Percentiles rank a stretch among this genome's conserved stretches.
phyloP scores from a whole-genome alignment of 306 rosid species.

The Dalbergia oliveri region DNA sequence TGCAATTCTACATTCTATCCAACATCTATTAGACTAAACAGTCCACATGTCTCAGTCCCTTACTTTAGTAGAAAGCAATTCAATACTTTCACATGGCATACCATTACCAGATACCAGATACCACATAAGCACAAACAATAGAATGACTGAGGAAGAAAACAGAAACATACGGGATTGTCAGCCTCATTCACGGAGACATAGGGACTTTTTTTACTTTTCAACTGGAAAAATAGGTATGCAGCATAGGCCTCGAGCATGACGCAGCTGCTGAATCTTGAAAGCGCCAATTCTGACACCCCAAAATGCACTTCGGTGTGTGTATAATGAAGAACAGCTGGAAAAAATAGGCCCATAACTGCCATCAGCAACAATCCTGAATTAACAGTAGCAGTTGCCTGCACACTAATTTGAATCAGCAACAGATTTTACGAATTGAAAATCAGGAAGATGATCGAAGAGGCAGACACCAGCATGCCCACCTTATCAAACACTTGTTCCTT shows the following conservation, averaged over 20 bases:
- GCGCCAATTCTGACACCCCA: slow-evolving; percentile 45
- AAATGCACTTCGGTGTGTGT: slow-evolving; percentile 41
- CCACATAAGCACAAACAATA: background rate
- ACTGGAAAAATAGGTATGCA: slow-evolving; percentile 78
- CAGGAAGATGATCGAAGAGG: background rate
- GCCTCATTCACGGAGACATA: slow-evolving; percentile 69
- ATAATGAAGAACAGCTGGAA: slow-evolving; percentile 48
- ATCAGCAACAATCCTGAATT: slow-evolving; percentile 50
- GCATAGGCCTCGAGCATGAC: slow-evolving; percentile 60
- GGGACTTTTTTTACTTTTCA: slow-evolving; percentile 57
- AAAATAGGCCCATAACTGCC: slow-evolving; percentile 50
- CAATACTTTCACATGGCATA: slow-evolving; percentile 15
- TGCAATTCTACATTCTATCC: background rate
- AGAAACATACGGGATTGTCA: slow-evolving; percentile 26
- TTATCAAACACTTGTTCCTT: slow-evolving; percentile 86
- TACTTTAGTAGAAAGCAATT: slow-evolving; percentile 12
- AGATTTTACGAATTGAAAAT: slow-evolving; percentile 6
- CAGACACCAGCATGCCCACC: slow-evolving; percentile 53
- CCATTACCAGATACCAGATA: background rate
- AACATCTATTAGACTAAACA: slow-evolving; percentile 12
- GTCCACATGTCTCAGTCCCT: background rate
- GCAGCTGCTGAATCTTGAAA: slow-evolving; percentile 50
- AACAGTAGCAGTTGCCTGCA: slow-evolving; percentile 73
- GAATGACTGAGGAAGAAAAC: background rate
- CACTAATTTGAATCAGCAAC: slow-evolving; percentile 48